Evolutionary conservation across 169 alveolate species (phyloP).

Genomic region (Neospora caninum): DNA sequence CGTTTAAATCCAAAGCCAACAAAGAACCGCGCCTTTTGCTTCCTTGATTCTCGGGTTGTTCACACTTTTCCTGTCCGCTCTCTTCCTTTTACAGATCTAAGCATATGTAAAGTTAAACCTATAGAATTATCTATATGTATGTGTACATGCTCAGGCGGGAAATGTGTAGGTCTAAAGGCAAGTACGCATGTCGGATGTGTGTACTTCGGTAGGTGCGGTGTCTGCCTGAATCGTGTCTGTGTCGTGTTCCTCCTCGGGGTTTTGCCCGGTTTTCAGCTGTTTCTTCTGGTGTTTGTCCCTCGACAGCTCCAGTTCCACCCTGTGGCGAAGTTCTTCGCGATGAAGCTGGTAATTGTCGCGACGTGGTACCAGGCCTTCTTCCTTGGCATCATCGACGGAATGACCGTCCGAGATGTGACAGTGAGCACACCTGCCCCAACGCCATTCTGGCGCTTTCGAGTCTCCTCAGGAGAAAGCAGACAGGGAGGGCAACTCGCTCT

Average conservation of each 20-base stretch:
- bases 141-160: not conserved
- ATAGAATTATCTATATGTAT: not conserved
- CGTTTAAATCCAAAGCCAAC: no score
- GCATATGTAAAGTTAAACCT: not conserved
- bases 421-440: not conserved
- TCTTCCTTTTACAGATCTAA: no score
- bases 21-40: no score
- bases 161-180: not conserved
- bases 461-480: not conserved
- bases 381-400: conserved; percentile 34
- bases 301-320: conserved; percentile 42
- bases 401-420: conserved; percentile 10
- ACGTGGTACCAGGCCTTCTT: conserved; percentile 52
- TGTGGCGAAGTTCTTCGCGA: conserved; percentile 18
- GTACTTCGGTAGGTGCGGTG: not conserved
- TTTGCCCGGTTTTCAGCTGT: not conserved
- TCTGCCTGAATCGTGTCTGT: not conserved
- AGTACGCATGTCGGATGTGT: not conserved
- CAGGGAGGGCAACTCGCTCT: no score
- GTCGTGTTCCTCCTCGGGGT: not conserved
- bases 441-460: not conserved
- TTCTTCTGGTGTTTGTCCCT: conserved; percentile 3
- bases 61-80: no score
- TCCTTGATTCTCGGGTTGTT: no score
- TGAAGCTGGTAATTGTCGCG: conserved; percentile 33